Conservation (phyloP, 805 yeast species). For the Candida sphagnicola region DNA sequence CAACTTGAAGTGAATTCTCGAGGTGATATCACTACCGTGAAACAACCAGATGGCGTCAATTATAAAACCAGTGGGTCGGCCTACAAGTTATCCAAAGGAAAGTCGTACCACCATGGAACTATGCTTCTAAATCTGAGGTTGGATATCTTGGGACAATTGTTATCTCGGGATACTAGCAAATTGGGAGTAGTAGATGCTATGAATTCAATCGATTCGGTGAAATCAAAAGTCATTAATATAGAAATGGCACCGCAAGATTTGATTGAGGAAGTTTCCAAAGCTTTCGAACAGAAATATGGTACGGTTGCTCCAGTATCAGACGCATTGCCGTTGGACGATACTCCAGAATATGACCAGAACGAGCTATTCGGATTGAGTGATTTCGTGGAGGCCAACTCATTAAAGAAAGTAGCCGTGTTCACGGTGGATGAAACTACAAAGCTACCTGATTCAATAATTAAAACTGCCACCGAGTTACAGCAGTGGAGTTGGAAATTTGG, state of each 20-base stretch:
- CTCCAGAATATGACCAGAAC: slow-evolving; percentile 24
- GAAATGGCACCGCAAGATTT: slow-evolving; percentile 44
- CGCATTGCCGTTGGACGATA: background rate
- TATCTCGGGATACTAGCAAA: slow-evolving; percentile 43
- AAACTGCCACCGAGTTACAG: slow-evolving; percentile 38
- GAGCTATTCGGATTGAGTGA: slow-evolving; percentile 31
- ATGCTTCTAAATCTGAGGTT: slow-evolving; percentile 74
- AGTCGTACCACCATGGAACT: slow-evolving; percentile 93
- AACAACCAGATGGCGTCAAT: slow-evolving; percentile 16
- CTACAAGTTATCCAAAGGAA: slow-evolving; percentile 75
- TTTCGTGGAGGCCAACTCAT: slow-evolving; percentile 18
- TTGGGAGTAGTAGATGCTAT: slow-evolving; percentile 42
- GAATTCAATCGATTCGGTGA: slow-evolving; percentile 69
- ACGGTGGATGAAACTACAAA: slow-evolving; percentile 21
- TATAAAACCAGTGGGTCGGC: slow-evolving; percentile 91
- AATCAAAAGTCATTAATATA: slow-evolving; percentile 73
- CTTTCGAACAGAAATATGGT: slow-evolving; percentile 36
- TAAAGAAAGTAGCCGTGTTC: slow-evolving; percentile 12
- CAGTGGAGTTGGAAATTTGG: slow-evolving; percentile 77
- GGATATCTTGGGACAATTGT: slow-evolving; percentile 52
- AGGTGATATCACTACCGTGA: slow-evolving; percentile 67
- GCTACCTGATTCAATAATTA: slow-evolving; percentile 36
- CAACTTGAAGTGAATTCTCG: slow-evolving; percentile 57
- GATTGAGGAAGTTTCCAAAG: slow-evolving; percentile 35
- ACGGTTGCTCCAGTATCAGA: background rate